phyloP scores from a whole-genome alignment of 1,139 yeast species.

The Sporopachydermia cereana region DNA sequence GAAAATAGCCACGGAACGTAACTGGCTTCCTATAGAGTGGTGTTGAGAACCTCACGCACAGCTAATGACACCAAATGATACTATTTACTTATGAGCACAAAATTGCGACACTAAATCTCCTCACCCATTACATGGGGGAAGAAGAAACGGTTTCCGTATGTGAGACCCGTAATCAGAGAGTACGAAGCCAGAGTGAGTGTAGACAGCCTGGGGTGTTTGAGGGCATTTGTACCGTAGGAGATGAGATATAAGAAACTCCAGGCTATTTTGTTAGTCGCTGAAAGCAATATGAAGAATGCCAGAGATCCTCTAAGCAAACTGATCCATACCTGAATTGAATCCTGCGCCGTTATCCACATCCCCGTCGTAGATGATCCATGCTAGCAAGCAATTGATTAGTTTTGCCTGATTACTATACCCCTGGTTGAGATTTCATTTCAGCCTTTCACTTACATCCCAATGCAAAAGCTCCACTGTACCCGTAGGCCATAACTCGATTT shows the following conservation, averaged over 20 bases:
- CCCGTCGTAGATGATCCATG: conserved; percentile 66
- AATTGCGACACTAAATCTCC: conserved; percentile 21
- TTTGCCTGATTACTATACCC: conserved; percentile 77
- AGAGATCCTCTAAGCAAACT: neutral
- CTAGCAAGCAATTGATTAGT: conserved; percentile 48
- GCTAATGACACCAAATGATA: no score
- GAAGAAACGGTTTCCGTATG: conserved; percentile 4
- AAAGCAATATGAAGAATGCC: neutral
- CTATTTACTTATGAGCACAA: no score
- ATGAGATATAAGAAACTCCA: conserved; percentile 75
- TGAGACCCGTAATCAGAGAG: conserved; percentile 16
- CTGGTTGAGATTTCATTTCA: conserved; percentile 56
- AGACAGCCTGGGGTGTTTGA: conserved; percentile 29
- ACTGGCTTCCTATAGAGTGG: conserved; percentile 66
- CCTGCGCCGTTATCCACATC: conserved; percentile 82
- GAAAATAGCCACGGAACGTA: conserved; percentile 36
- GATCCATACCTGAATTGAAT: conserved; percentile 38
- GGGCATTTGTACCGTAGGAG: conserved; percentile 57
- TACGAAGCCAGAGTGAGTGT: neutral
- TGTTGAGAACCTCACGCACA: no score
- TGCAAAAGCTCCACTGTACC: conserved; percentile 63
- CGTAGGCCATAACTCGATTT: conserved; percentile 30
- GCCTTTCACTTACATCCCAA: conserved; percentile 42
- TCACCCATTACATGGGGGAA: conserved; percentile 2
- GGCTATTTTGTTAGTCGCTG: conserved; percentile 27